Percentiles rank a stretch among this genome's conserved stretches.
Conservation (phyloP, 2,329 filamentous ascomycete species). For the Sarocladium oryzae region DNA sequence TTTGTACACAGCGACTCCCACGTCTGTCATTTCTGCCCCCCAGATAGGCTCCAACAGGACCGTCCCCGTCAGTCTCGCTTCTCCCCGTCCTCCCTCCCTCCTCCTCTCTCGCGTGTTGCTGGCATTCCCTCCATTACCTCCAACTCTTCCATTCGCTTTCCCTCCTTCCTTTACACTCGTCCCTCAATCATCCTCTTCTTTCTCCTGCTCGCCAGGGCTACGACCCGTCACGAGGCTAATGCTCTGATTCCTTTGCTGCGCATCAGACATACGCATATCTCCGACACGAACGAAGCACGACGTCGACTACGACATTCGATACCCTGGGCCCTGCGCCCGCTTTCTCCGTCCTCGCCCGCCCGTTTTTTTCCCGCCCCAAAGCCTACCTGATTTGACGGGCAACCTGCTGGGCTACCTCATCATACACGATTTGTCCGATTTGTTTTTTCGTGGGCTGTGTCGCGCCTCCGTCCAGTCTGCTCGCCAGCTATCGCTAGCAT, state of each 20-base stretch:
- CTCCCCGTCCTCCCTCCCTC: not conserved
- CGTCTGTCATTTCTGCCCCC: not conserved
- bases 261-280: not conserved
- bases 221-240: conserved; percentile 5
- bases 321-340: conserved; percentile 8
- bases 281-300: conserved; percentile 1
- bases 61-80: not conserved
- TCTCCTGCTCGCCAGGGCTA: not conserved
- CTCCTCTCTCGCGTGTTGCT: conserved; percentile 3
- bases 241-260: not conserved
- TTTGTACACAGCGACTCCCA: too few species aligned
- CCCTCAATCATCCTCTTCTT: not conserved
- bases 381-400: not conserved
- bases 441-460: not conserved
- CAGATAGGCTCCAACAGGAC: not conserved
- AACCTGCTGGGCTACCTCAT: not conserved
- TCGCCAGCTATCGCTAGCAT: not conserved
- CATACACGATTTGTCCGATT: not conserved
- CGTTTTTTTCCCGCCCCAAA: conserved; percentile 9
- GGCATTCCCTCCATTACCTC: conserved; percentile 8
- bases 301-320: conserved; percentile 7
- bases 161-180: not conserved
- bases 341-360: conserved; percentile 6
- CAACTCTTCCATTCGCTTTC: conserved; percentile 7
- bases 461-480: not conserved